Conservation (phyloP, 2,329 filamentous ascomycete genomes). For the Alternaria sp. region DNA sequence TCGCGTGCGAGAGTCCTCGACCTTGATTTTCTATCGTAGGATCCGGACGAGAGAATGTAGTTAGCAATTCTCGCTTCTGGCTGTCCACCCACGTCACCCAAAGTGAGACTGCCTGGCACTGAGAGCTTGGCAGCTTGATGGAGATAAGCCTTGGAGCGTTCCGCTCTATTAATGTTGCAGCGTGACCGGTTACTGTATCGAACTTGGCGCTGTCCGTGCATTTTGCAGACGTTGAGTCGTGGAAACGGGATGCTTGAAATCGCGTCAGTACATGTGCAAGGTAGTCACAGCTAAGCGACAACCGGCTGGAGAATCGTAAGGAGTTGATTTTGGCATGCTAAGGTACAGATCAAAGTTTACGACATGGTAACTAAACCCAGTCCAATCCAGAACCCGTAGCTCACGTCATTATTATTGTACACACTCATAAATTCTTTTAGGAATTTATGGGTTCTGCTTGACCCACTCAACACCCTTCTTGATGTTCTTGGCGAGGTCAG, state of each 20-base stretch:
- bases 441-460: constrained; percentile 61
- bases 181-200: neutral
- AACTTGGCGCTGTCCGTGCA: neutral
- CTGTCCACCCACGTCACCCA: neutral
- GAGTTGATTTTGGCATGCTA: constrained; percentile 30
- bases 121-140: neutral
- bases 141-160: neutral
- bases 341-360: constrained; percentile 33
- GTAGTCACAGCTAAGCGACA: neutral
- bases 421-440: constrained; percentile 12
- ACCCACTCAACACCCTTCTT: constrained; percentile 81
- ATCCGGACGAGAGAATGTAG: neutral
- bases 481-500: constrained; percentile 92
- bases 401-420: constrained; percentile 43
- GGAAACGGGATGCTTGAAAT: neutral
- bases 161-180: neutral
- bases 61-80: neutral
- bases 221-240: neutral
- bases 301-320: constrained; percentile 3
- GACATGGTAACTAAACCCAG: constrained; percentile 27
- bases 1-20: neutral
- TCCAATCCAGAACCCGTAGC: constrained; percentile 32
- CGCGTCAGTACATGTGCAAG: neutral
- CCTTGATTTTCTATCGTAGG: neutral
- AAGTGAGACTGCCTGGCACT: neutral